These are phyloP conservation scores for Cercospora citrullina DNA, from an alignment of 2,329 filamentous ascomycete genomes.

Conservation along the genomic window DNA sequence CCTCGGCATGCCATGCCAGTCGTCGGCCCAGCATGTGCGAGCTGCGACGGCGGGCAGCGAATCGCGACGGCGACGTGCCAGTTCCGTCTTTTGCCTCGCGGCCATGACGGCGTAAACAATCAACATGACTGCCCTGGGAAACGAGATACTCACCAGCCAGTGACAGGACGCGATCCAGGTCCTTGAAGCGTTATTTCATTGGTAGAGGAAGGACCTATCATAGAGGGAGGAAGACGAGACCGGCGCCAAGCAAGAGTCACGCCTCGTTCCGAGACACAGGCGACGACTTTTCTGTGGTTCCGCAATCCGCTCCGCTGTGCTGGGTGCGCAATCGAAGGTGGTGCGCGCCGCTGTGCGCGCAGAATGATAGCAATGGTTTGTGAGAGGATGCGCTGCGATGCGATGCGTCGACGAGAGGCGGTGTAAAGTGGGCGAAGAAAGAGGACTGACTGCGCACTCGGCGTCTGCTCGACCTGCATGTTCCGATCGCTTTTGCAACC, in stretches of 20 bases:
- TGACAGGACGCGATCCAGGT: slow-evolving; percentile 21
- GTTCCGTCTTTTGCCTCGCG: slow-evolving; percentile 3
- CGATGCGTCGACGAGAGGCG: background rate
- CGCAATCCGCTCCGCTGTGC: slow-evolving; percentile 6
- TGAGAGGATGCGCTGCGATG: background rate
- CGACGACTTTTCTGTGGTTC: slow-evolving; percentile 1
- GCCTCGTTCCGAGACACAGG: background rate
- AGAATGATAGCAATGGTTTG: background rate
- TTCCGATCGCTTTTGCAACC: slow-evolving; percentile 1
- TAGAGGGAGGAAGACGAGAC: slow-evolving; percentile 5
- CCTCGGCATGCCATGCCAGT: background rate
- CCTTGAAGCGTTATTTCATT: slow-evolving; percentile 19
- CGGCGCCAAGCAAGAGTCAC: slow-evolving; percentile 7
- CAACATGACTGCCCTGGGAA: slow-evolving; percentile 13
- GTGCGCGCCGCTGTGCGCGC: slow-evolving; percentile 3
- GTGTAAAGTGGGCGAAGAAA: slow-evolving; percentile 5
- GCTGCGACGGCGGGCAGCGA: slow-evolving; percentile 13
- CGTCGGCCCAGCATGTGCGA: background rate
- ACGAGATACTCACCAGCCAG: slow-evolving; percentile 19
- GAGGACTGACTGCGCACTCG: background rate
- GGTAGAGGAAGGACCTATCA: slow-evolving; percentile 15
- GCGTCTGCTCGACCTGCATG: slow-evolving; percentile 1
- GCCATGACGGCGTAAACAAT: slow-evolving; percentile 18
- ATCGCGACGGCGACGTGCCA: slow-evolving; percentile 11
- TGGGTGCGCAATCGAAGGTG: background rate